These are phyloP conservation scores for Sphaerulina vaccinii DNA, from an alignment of 2,329 filamentous ascomycete species.

Conservation along the genomic window DNA sequence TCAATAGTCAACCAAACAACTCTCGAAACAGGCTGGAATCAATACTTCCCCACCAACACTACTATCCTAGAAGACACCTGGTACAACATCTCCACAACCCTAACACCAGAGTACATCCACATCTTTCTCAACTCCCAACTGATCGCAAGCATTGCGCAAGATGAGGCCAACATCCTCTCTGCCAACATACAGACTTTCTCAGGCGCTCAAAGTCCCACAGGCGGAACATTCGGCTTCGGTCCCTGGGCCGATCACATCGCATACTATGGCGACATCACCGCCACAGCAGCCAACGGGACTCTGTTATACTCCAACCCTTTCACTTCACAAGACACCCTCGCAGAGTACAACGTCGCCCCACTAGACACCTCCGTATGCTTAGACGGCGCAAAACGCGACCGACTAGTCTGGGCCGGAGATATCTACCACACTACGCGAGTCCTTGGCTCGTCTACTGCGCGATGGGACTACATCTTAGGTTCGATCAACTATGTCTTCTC, in stretches of 20 bases:
- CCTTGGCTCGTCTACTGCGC: constrained; percentile 39
- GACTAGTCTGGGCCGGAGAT: constrained; percentile 46
- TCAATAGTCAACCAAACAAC: constrained; percentile 41
- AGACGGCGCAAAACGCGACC: constrained; percentile 46
- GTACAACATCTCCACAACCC: constrained; percentile 41
- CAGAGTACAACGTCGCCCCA: constrained; percentile 41
- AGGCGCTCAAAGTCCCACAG: constrained; percentile 7
- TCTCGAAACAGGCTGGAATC: constrained; percentile 30
- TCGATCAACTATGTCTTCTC: constrained; percentile 37
- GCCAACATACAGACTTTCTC: neutral
- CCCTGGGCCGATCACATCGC: constrained; percentile 43
- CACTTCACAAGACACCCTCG: constrained; percentile 31
- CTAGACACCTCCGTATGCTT: constrained; percentile 42
- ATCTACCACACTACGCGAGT: constrained; percentile 45
- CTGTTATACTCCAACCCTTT: constrained; percentile 37
- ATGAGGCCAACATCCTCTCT: constrained; percentile 22
- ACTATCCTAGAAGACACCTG: constrained; percentile 38
- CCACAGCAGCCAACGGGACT: constrained; percentile 34
- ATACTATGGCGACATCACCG: constrained; percentile 39
- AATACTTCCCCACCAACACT: constrained; percentile 32
- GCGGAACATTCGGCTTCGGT: constrained; percentile 44
- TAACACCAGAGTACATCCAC: constrained; percentile 32
- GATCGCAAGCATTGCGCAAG: constrained; percentile 28
- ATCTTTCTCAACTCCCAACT: constrained; percentile 32
- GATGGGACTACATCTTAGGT: constrained; percentile 39